phyloP scores from a whole-genome alignment of 805 yeast genomes.

The Zygoascus flipseniorum region DNA sequence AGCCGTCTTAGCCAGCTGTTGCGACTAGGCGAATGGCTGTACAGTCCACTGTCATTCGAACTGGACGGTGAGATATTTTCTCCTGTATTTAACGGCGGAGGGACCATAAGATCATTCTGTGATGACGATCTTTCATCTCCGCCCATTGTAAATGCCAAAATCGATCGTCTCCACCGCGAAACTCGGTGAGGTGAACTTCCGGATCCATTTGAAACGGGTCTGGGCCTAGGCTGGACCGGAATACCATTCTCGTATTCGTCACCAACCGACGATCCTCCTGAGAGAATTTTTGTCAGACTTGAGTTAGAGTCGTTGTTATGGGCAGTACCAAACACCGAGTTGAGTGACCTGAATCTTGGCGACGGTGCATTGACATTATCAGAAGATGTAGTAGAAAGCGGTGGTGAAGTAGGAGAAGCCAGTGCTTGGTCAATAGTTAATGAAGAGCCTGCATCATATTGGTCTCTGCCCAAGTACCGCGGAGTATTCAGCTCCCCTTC shows the following conservation, averaged over 20 bases:
- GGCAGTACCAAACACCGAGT: constrained; percentile 4
- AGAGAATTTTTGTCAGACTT: constrained; percentile 11
- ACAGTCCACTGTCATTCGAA: constrained; percentile 2
- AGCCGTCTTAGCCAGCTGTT: constrained; percentile 5
- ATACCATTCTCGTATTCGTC: constrained; percentile 8
- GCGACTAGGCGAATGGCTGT: constrained; percentile 1
- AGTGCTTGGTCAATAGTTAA: constrained; percentile 17
- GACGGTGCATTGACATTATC: background rate
- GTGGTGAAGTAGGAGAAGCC: constrained; percentile 13
- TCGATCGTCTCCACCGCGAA: constrained; percentile 19
- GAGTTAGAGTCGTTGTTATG: constrained; percentile 16
- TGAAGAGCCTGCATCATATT: constrained; percentile 1
- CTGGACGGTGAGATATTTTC: constrained; percentile 12
- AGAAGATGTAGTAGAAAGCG: constrained; percentile 2
- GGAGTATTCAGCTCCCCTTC: background rate
- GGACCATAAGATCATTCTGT: constrained; percentile 2
- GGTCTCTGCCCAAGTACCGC: background rate
- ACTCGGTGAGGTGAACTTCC: constrained; percentile 9
- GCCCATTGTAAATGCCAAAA: constrained; percentile 11
- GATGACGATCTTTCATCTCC: constrained; percentile 1
- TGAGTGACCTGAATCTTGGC: constrained; percentile 5
- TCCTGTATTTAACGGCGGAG: constrained; percentile 1
- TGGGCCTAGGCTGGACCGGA: background rate
- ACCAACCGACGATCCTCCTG: constrained; percentile 10
- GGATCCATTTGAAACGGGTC: background rate